phyloP scores from a whole-genome alignment of 2,329 filamentous ascomycete genomes.

The Fusarium sulawesiense region DNA sequence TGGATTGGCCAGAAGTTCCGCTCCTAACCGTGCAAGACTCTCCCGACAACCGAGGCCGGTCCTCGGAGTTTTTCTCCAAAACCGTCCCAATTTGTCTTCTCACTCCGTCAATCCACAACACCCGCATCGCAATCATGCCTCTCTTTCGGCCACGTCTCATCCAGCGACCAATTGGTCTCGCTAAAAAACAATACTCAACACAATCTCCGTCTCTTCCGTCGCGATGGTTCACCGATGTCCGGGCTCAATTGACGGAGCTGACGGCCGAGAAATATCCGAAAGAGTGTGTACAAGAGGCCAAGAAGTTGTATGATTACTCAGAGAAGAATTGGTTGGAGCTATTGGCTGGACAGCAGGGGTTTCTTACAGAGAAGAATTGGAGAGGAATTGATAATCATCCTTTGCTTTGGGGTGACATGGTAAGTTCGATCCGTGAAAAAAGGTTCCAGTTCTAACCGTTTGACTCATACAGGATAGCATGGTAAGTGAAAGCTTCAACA shows the following conservation, averaged over 20 bases:
- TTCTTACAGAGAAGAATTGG: constrained; percentile 24
- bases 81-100: background rate
- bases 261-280: background rate
- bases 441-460: background rate
- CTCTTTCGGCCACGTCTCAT: background rate
- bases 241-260: constrained; percentile 1
- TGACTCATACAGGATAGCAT: constrained; percentile 16
- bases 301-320: background rate
- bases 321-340: constrained; percentile 20
- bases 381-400: constrained; percentile 23
- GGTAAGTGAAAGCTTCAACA: background rate
- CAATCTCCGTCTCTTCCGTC: background rate
- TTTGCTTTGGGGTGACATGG: constrained; percentile 36
- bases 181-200: background rate
- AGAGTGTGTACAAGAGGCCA: constrained; percentile 8
- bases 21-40: background rate
- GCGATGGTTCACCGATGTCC: constrained; percentile 32
- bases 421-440: background rate
- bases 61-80: background rate
- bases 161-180: background rate
- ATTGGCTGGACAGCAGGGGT: constrained; percentile 23
- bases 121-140: background rate
- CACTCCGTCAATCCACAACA: background rate
- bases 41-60: constrained; percentile 3
- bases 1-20: background rate